A percentile compares a stretch with the other conserved stretches of the same genome.
Evolutionary conservation across 257 asterid species (phyloP).

Genomic region (Scutellaria galericulata): DNA sequence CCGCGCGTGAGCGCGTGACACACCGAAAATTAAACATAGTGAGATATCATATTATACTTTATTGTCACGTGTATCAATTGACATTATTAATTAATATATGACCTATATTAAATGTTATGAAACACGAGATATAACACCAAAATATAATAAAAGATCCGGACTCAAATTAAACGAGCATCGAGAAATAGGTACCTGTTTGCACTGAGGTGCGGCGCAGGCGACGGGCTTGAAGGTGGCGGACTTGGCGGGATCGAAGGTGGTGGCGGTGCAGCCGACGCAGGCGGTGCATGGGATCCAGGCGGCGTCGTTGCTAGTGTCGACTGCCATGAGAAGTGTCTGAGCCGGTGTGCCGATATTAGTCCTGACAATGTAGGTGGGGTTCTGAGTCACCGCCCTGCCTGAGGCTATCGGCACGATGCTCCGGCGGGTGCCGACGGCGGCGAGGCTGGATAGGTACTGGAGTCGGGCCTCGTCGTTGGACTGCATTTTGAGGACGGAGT

Average conservation of each 20-base stretch:
- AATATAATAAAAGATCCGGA: background rate
- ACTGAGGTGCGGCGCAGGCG: conserved; percentile 56
- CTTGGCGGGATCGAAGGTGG: conserved; percentile 35
- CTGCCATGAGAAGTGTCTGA: conserved; percentile 55
- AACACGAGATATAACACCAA: background rate
- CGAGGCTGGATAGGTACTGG: conserved; percentile 54
- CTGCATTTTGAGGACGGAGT: conserved; percentile 59
- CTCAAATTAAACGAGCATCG: background rate
- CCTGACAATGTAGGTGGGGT: conserved; percentile 63
- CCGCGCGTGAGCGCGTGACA: background rate
- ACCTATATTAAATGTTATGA: no score
- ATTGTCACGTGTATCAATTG: no score
- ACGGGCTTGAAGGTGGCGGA: conserved; percentile 49
- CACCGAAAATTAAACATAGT: no score
- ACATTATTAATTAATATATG: no score
- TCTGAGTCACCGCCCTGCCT: conserved; percentile 58
- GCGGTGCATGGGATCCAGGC: conserved; percentile 68
- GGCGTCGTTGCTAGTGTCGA: conserved; percentile 68
- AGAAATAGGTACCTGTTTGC: conserved; percentile 45
- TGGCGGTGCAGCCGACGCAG: conserved; percentile 60
- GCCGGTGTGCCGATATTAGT: conserved; percentile 68
- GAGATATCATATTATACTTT: no score
- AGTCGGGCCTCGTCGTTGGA: conserved; percentile 55
- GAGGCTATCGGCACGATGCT: conserved; percentile 61
- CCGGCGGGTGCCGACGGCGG: conserved; percentile 20